A percentile compares a stretch with the other conserved stretches of the same genome.
Evolutionary conservation across 192 early-diverging fungal species (phyloP).

Genomic region (Irineochytrium annulatum): DNA sequence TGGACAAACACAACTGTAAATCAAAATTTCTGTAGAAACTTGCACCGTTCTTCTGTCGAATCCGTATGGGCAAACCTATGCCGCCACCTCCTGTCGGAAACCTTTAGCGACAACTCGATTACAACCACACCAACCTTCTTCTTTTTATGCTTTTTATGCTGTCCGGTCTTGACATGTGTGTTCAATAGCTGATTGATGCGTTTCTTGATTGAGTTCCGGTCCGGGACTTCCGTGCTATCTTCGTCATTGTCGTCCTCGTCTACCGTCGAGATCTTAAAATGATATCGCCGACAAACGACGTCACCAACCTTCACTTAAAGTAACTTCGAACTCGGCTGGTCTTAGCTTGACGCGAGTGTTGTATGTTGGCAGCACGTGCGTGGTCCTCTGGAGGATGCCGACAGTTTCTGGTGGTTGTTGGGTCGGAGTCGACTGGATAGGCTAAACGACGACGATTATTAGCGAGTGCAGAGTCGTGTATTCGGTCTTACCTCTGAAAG

Average conservation of each 20-base stretch:
- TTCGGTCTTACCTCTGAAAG: conserved; percentile 42
- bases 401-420: conserved; percentile 43
- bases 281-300: neutral
- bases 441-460: neutral
- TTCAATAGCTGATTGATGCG: conserved; percentile 58
- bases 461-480: no score
- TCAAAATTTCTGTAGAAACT: no score
- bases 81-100: no score
- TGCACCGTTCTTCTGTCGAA: no score
- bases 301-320: conserved; percentile 39
- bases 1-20: no score
- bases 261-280: no score
- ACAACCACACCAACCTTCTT: no score
- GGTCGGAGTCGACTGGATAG: conserved; percentile 14
- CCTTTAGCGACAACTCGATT: no score
- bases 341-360: conserved; percentile 58
- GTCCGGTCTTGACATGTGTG: conserved; percentile 51
- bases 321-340: conserved; percentile 55
- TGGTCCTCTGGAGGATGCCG: conserved; percentile 51
- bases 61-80: no score
- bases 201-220: conserved; percentile 61
- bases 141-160: conserved; percentile 56
- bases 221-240: conserved; percentile 50
- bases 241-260: conserved; percentile 51
- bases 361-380: conserved; percentile 38